These are phyloP conservation scores for Leishmania amazonensis DNA, from an alignment of 208 protist genomes.

Conservation along the genomic window DNA sequence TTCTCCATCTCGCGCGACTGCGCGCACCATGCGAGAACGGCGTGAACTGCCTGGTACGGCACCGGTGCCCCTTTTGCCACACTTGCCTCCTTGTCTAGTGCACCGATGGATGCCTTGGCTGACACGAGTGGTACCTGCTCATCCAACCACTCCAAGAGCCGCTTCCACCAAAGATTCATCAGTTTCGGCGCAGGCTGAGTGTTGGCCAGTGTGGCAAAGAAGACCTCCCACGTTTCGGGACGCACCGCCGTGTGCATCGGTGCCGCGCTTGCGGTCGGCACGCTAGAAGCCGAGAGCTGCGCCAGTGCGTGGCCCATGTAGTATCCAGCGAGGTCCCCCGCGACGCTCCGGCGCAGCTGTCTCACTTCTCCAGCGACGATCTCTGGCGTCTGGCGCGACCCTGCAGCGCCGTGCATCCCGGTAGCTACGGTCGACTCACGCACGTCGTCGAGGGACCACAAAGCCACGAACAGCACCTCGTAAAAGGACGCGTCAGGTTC, in stretches of 20 bases:
- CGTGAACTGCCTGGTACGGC: slow-evolving; percentile 62
- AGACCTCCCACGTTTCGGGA: slow-evolving; percentile 53
- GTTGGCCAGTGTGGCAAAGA: slow-evolving; percentile 57
- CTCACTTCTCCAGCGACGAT: slow-evolving; percentile 31
- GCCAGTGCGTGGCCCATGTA: slow-evolving; percentile 76
- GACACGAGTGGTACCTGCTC: background rate
- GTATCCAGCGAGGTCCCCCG: slow-evolving; percentile 58
- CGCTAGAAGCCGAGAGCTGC: background rate
- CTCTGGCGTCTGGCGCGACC: background rate
- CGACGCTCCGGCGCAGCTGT: slow-evolving; percentile 26
- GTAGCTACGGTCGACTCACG: background rate
- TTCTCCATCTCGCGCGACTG: slow-evolving; percentile 69
- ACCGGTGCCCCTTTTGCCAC: slow-evolving; percentile 28
- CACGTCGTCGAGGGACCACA: slow-evolving; percentile 16
- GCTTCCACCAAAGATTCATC: slow-evolving; percentile 80
- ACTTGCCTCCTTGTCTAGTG: background rate
- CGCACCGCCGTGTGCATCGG: slow-evolving; percentile 11
- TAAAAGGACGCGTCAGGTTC: slow-evolving; percentile 54
- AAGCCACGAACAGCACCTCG: slow-evolving; percentile 38
- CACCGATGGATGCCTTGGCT: slow-evolving; percentile 11
- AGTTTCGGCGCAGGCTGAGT: slow-evolving; percentile 67
- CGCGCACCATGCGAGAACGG: slow-evolving; percentile 67
- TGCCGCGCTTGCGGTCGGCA: background rate
- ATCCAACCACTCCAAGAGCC: slow-evolving; percentile 39
- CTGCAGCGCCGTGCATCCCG: background rate